Evolutionary conservation across 2,329 filamentous ascomycete species (phyloP).

Genomic region (Penicillium sp.): DNA sequence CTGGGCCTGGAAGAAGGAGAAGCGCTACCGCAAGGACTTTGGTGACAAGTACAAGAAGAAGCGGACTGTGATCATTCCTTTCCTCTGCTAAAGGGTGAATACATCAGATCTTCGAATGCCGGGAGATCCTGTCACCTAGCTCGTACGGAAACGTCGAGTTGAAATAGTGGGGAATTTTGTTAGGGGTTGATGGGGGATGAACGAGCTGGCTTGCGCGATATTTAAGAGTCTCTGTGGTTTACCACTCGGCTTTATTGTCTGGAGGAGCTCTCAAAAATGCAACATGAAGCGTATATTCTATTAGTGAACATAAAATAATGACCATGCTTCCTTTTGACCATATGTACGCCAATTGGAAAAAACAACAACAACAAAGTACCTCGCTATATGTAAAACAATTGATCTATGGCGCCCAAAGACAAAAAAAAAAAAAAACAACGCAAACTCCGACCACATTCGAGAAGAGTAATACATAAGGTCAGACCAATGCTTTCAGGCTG

Average conservation of each 20-base stretch:
- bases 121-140: neutral
- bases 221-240: neutral
- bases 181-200: too few species aligned
- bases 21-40: constrained; percentile 83
- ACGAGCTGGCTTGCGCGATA: too few species aligned
- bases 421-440: constrained; percentile 5
- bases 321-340: constrained; percentile 12
- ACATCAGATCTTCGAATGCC: neutral
- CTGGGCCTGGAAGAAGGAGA: constrained; percentile 93
- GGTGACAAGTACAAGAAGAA: constrained; percentile 95
- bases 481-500: neutral
- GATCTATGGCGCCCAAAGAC: constrained; percentile 9
- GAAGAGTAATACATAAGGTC: constrained; percentile 6
- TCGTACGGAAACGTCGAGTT: too few species aligned
- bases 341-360: constrained; percentile 13
- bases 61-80: constrained; percentile 77
- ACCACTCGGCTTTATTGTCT: neutral
- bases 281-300: constrained; percentile 8
- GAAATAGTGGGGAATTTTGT: too few species aligned
- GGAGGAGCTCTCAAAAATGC: constrained; percentile 1
- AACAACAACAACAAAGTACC: constrained; percentile 5
- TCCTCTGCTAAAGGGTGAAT: constrained; percentile 58
- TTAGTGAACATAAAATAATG: constrained; percentile 20
- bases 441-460: constrained; percentile 7
- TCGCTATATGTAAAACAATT: constrained; percentile 13